Evolutionary conservation across 306 rosid species (phyloP).

Genomic region (Canavalia ensiformis): DNA sequence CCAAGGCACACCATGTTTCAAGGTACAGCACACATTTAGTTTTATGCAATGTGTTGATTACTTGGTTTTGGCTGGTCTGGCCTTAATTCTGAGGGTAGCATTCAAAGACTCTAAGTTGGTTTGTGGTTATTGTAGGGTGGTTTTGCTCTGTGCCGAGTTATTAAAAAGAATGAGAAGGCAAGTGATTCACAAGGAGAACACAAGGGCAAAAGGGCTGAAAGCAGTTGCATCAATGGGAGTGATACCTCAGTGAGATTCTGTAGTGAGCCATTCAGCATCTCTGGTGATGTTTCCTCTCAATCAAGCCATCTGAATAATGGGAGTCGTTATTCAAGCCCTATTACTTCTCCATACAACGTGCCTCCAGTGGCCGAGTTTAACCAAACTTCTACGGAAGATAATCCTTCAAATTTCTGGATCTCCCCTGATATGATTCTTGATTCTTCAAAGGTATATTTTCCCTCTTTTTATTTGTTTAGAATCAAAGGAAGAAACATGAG

Average conservation of each 20-base stretch:
- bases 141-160: conserved; percentile 84
- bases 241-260: conserved; percentile 48
- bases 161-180: conserved; percentile 75
- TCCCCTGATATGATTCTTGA: conserved; percentile 84
- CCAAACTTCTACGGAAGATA: conserved; percentile 57
- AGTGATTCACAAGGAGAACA: conserved; percentile 56
- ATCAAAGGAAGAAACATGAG: conserved; percentile 18
- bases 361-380: conserved; percentile 58
- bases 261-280: conserved; percentile 52
- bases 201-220: conserved; percentile 55
- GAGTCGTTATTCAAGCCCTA: conserved; percentile 60
- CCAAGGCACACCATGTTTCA: conserved; percentile 63
- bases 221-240: conserved; percentile 55
- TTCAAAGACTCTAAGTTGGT: conserved; percentile 30
- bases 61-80: not conserved
- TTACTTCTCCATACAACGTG: conserved; percentile 56
- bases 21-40: conserved; percentile 53
- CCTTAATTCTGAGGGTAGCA: not conserved
- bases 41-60: conserved; percentile 3
- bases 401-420: conserved; percentile 63
- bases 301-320: conserved; percentile 54
- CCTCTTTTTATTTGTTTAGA: not conserved
- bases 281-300: conserved; percentile 62
- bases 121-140: conserved; percentile 62
- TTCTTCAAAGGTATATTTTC: conserved; percentile 74